These are phyloP conservation scores for Letharia columbiana DNA, from an alignment of 495 filamentous ascomycete genomes.

Conservation along the genomic window DNA sequence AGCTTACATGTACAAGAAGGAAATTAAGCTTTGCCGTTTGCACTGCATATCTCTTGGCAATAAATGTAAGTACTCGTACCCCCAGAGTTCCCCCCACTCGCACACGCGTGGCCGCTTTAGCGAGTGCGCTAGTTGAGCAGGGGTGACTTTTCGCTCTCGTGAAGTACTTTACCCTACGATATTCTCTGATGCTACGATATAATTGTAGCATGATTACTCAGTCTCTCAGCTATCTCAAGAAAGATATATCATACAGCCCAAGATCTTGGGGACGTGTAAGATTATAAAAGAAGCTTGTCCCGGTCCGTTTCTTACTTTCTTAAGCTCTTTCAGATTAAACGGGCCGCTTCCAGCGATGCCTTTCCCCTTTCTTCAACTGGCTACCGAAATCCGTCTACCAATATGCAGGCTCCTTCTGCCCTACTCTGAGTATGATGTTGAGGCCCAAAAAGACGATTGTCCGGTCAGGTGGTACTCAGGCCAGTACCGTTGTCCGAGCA, in stretches of 20 bases:
- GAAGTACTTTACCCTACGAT: no score
- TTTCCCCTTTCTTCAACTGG: slow-evolving; percentile 9
- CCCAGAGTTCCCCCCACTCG: no score
- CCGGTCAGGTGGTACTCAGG: slow-evolving; percentile 17
- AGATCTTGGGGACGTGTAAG: background rate
- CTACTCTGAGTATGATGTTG: slow-evolving; percentile 10
- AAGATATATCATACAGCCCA: background rate
- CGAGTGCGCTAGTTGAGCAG: no score
- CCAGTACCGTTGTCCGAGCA: background rate
- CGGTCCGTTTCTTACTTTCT: background rate
- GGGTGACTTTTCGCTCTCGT: no score
- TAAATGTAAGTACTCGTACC: no score
- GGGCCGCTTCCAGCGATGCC: background rate
- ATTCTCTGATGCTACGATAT: no score
- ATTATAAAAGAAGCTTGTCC: background rate
- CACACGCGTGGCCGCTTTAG: no score
- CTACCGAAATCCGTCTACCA: slow-evolving; percentile 17
- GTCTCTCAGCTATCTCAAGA: no score
- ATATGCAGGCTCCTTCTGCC: slow-evolving; percentile 18
- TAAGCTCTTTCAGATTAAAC: background rate
- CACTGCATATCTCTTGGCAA: background rate
- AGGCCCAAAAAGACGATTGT: slow-evolving; percentile 1
- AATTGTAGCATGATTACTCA: no score
- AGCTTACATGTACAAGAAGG: background rate
- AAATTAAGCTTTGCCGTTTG: background rate